Percentiles rank a stretch among this genome's conserved stretches.
Conservation (phyloP, 352 stramenopile species). For the Phytophthora pinifolia region DNA sequence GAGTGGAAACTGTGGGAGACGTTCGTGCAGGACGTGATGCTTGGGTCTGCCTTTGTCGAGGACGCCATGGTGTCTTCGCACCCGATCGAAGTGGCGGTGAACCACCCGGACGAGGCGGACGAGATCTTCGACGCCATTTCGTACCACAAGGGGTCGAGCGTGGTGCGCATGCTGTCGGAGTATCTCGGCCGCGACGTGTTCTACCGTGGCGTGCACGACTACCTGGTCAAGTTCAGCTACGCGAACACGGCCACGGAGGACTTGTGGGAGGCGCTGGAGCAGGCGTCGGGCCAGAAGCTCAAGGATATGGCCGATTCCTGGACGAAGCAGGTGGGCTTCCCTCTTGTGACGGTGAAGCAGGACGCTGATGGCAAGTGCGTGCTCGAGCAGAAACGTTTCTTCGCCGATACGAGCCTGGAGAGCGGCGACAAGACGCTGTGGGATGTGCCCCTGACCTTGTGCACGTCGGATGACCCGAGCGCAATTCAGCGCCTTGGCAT, state of each 20-base stretch:
- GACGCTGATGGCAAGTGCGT: constrained; percentile 62
- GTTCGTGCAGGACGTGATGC: constrained; percentile 84
- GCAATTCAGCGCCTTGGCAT: constrained; percentile 63
- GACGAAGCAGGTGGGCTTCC: constrained; percentile 95
- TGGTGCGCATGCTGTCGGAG: constrained; percentile 77
- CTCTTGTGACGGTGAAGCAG: constrained; percentile 83
- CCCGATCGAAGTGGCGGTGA: constrained; percentile 95
- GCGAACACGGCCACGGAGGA: constrained; percentile 95
- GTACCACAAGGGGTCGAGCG: constrained; percentile 91
- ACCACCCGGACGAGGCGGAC: constrained; percentile 93
- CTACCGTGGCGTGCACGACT: constrained; percentile 89
- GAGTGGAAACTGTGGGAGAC: constrained; percentile 96
- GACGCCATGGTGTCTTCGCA: constrained; percentile 92
- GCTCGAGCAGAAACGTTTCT: constrained; percentile 93
- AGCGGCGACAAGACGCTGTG: constrained; percentile 75
- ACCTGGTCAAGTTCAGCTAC: constrained; percentile 95
- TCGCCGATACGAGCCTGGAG: constrained; percentile 82
- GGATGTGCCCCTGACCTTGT: constrained; percentile 85
- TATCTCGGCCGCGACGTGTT: constrained; percentile 71
- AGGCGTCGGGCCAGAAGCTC: constrained; percentile 89
- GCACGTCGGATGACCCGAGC: constrained; percentile 45
- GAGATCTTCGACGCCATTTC: constrained; percentile 98
- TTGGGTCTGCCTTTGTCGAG: constrained; percentile 87
- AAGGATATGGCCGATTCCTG: constrained; percentile 92
- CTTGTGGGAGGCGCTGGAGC: constrained; percentile 93